These are phyloP conservation scores for Sonneratia caseolaris DNA, from an alignment of 345 rosid genomes.

Conservation along the genomic window DNA sequence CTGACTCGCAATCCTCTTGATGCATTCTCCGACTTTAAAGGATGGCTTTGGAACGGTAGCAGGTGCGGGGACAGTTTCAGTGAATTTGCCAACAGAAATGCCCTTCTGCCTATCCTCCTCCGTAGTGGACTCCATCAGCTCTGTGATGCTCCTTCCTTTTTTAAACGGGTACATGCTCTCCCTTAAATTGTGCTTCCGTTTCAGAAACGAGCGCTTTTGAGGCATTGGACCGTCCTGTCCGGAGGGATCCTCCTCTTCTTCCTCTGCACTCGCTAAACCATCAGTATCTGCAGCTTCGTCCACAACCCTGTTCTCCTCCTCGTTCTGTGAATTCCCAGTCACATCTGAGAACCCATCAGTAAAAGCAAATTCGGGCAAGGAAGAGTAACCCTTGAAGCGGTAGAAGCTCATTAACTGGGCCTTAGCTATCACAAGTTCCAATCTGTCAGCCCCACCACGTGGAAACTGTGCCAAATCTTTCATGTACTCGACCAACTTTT, in stretches of 20 bases:
- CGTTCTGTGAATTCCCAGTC: constrained; percentile 28
- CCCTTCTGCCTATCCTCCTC: constrained; percentile 46
- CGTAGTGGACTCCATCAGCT: constrained; percentile 35
- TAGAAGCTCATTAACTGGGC: constrained; percentile 49
- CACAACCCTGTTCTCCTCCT: constrained; percentile 11
- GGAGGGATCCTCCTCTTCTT: constrained; percentile 14
- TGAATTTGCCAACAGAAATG: constrained; percentile 54
- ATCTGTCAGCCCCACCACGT: constrained; percentile 33
- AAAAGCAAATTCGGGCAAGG: constrained; percentile 36
- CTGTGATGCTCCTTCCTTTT: constrained; percentile 43
- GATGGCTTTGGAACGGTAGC: constrained; percentile 45
- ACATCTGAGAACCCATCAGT: constrained; percentile 5
- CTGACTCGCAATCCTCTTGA: constrained; percentile 87
- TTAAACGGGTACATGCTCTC: constrained; percentile 32
- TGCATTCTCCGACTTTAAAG: constrained; percentile 87
- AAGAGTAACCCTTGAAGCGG: constrained; percentile 35
- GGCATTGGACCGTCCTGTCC: constrained; percentile 15
- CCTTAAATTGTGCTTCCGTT: constrained; percentile 65
- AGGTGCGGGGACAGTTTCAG: constrained; percentile 14
- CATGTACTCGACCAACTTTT: constrained; percentile 34
- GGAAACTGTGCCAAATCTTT: constrained; percentile 47
- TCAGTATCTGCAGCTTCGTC: constrained; percentile 15
- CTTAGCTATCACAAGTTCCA: constrained; percentile 45
- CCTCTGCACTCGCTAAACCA: constrained; percentile 8
- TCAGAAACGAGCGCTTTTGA: constrained; percentile 29